Conservation (phyloP, 164 flowering plant genomes). For the Cinnamomum micranthum region DNA sequence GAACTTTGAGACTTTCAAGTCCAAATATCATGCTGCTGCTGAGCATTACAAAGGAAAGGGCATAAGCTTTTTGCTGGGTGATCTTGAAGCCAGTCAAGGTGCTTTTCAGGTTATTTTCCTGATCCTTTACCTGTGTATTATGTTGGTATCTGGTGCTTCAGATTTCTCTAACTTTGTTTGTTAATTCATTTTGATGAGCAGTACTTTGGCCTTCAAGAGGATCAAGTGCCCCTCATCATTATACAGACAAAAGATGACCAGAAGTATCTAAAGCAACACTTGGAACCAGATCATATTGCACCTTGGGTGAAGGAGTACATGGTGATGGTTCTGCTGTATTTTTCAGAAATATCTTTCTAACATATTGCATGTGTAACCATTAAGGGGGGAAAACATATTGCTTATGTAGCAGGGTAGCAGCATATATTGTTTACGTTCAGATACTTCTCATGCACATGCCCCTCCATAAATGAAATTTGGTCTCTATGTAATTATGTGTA, state of each 20-base stretch:
- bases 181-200: slow-evolving; percentile 24
- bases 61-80: slow-evolving; percentile 71
- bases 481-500: too few species aligned
- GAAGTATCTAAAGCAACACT: slow-evolving; percentile 59
- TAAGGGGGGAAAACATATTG: background rate
- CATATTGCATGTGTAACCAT: background rate
- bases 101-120: slow-evolving; percentile 62
- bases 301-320: slow-evolving; percentile 77
- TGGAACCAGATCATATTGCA: slow-evolving; percentile 67
- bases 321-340: slow-evolving; percentile 36
- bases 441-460: too few species aligned
- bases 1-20: slow-evolving; percentile 41
- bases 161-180: background rate
- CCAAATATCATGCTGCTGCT: slow-evolving; percentile 64
- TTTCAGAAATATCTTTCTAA: background rate
- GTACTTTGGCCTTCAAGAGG: slow-evolving; percentile 79
- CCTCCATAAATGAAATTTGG: too few species aligned
- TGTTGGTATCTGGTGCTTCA: background rate
- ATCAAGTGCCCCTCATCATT: slow-evolving; percentile 72
- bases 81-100: slow-evolving; percentile 61
- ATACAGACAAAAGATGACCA: slow-evolving; percentile 52
- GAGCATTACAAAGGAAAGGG: slow-evolving; percentile 47
- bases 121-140: background rate
- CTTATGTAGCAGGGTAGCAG: background rate
- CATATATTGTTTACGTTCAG: background rate